Evolutionary conservation across 495 filamentous ascomycete species (phyloP), one percentile per base, ranked within the genome.

Genomic region (Lepraria neglecta): DNA sequence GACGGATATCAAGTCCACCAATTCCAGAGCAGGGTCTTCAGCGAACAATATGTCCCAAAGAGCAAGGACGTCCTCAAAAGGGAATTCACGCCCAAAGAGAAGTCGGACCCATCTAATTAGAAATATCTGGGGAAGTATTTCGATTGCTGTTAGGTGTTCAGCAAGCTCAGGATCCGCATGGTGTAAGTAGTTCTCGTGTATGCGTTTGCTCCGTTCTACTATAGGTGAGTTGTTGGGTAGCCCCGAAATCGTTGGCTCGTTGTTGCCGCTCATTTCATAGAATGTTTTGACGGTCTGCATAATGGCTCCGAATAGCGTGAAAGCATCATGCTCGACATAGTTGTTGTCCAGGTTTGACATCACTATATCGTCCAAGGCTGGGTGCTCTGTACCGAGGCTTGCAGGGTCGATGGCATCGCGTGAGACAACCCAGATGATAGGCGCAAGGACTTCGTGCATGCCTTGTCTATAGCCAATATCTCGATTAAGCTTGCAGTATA

Each of bases 21-120:
- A 74, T 53, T 90, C 84, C 51, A 94, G 75, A n/a, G 80, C 78
- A 45, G 95, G 80, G 63, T 96, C 92, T 68, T 94, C 84, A 0
- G 94, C 90, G 70, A 99, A 95, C 4, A 99, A 75, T 4, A 84
- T 75, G 76, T 99, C 94, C 94, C 94, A 98, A 59, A 97, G 80
- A 45, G 80, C 71, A 6, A 99, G 79, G 52, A 91, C 76, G 66
- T 95, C 84, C 42, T 94, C 84, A 59, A 96, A 95, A 0, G 87
- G 82, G 62, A 97, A 97, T 75, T 97, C 94, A 56, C 94, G 82
- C 46, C 92, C 90, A 69, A 97, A 99, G 0, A 99, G 73, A 2
- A 99, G 84, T 27, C 94, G 83, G 59, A 97, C 88, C 94, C 94
- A 99, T 52, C 94, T 90, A 87, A 97, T 95, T 38, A 98, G 74